Evolutionary conservation across 306 rosid species (phyloP).

Genomic region (Sicyos edulis): DNA sequence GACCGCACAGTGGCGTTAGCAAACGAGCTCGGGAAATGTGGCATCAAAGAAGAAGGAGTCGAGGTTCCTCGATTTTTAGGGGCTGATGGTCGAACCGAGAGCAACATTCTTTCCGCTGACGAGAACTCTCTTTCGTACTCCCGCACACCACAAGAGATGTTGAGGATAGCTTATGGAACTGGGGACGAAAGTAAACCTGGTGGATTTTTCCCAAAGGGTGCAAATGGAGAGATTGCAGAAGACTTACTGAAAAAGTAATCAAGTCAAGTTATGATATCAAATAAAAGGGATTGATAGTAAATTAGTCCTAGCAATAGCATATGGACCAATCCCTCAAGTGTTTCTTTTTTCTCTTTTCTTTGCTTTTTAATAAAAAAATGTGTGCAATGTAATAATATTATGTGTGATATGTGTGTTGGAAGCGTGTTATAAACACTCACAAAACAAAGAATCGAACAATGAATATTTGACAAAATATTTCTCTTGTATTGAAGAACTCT

Average conservation of each 20-base stretch:
- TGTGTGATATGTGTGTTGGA: no score
- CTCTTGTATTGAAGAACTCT: no score
- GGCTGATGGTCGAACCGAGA: constrained; percentile 23
- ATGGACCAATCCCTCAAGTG: no score
- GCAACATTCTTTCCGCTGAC: constrained; percentile 29
- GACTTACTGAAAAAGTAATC: background rate
- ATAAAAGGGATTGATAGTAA: no score
- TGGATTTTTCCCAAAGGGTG: constrained; percentile 28
- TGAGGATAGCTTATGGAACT: constrained; percentile 21
- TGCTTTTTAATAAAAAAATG: no score
- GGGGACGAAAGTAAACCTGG: constrained; percentile 24
- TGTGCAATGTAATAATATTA: no score
- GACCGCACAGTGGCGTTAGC: background rate
- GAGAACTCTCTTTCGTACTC: constrained; percentile 24
- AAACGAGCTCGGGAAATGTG: constrained; percentile 25
- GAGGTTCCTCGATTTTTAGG: constrained; percentile 16
- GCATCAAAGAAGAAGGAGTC: constrained; percentile 31
- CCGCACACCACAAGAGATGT: constrained; percentile 17
- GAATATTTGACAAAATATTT: no score
- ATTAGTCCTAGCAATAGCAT: no score
- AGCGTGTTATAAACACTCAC: no score
- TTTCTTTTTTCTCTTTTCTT: no score
- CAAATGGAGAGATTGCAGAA: constrained; percentile 24
- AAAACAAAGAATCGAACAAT: no score
- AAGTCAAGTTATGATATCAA: no score